Percentiles rank a stretch among this genome's conserved stretches.
These are phyloP conservation scores for Stipa capillata DNA, from an alignment of 176 grass and related monocot genomes.

Conservation along the genomic window DNA sequence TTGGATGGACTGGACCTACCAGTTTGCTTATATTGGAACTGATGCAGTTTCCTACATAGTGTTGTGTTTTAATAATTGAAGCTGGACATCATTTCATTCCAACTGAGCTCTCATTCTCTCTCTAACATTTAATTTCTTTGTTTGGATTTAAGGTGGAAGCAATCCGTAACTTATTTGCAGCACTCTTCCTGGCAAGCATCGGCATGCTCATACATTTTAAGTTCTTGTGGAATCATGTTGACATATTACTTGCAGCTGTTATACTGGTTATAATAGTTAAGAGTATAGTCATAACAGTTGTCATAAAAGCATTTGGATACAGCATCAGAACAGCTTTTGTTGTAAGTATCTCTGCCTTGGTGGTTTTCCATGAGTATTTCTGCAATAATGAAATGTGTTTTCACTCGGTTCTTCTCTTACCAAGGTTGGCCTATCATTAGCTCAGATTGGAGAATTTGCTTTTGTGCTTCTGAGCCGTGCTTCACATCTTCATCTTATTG, in stretches of 20 bases:
- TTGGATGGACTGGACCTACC: neutral
- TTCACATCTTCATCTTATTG: slow-evolving; percentile 96
- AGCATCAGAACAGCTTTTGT: slow-evolving; percentile 89
- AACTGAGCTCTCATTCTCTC: neutral
- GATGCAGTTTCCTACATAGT: neutral
- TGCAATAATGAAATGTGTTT: slow-evolving; percentile 5
- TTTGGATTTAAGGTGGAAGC: slow-evolving; percentile 69
- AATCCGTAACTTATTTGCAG: slow-evolving; percentile 95
- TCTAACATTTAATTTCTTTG: slow-evolving; percentile 8
- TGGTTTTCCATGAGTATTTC: neutral
- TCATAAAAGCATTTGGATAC: slow-evolving; percentile 93
- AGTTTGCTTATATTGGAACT: neutral
- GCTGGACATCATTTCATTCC: neutral
- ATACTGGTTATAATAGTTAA: slow-evolving; percentile 98
- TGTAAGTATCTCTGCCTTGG: slow-evolving; percentile 37
- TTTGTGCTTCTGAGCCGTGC: slow-evolving; percentile 96
- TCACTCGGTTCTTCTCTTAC: slow-evolving; percentile 15
- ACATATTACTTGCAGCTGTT: slow-evolving; percentile 93
- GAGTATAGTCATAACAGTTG: slow-evolving; percentile 63
- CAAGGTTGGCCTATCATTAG: slow-evolving; percentile 95
- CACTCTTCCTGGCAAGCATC: slow-evolving; percentile 98
- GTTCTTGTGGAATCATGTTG: slow-evolving; percentile 96
- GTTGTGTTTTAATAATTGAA: slow-evolving; percentile 5
- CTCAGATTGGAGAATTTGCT: slow-evolving; percentile 99
- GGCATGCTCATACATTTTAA: slow-evolving; percentile 98